Evolutionary conservation across 805 yeast species (phyloP), one percentile per base, ranked within the genome.

Genomic region (Teunomyces atbi): DNA sequence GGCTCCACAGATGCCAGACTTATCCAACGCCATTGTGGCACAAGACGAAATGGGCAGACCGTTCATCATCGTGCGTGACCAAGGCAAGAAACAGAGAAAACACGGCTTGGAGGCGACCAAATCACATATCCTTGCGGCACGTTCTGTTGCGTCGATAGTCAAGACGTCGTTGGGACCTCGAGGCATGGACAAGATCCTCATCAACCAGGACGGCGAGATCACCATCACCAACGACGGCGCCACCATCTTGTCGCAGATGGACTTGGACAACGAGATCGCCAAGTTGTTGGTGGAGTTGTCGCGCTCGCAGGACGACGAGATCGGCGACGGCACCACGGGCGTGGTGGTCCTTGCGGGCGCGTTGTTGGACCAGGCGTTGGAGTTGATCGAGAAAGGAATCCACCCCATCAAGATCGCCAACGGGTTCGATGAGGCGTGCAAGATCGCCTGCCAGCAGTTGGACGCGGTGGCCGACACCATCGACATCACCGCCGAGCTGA

Each of bases 11-110:
- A 78, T 82, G 86, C 96, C 97, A 34, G 99, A 94, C 67, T 76
- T 94, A 79, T 91, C 98, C 56, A 94, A 95, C 62, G 99, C 99
- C 69, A 90, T 94, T 59, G 89, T 94, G 74, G 98, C 99, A 3
- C 99, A 92, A 69, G 99, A 94, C 66, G 99, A 94, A 69, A 89
- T 87, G 91, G 99, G 99, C 16, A 84, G 99, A 69, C 99, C 99
- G 16, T 89, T 94, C 65, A 92, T 94, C 62, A 94, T 94, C 64
- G 99, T 94, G 45, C 83, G 94, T 65, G 99, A 94, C 65, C 81
- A 70, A 61, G 82, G 81, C 30, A 64, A 66, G 89, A 94, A 65
- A 90, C 97, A 51, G 77, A 82, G 66, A 79, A 72, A 69, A 48
- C 77, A 71, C 49, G 77, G 77, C 10, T 51, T 68, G 40, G 77